These are phyloP conservation scores for Macrolepiota dolichaula DNA, from an alignment of 768 basidiomycete species.

Conservation along the genomic window DNA sequence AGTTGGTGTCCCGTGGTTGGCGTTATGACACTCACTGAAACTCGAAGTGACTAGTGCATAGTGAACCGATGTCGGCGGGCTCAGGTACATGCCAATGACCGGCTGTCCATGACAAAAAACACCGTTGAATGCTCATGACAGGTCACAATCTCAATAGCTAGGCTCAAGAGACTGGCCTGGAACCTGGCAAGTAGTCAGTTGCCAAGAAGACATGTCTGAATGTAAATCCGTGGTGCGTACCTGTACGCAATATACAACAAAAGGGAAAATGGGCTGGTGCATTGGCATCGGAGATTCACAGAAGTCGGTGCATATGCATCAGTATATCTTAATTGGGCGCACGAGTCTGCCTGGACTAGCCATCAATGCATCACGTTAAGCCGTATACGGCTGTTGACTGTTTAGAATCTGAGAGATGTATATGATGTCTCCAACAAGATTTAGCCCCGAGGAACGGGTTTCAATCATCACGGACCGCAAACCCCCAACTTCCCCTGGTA, in stretches of 20 bases:
- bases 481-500: not conserved
- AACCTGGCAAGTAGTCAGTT: not conserved
- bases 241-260: not conserved
- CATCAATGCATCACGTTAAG: not conserved
- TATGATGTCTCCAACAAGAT: slow-evolving; percentile 9
- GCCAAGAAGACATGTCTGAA: not conserved
- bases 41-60: not conserved
- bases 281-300: slow-evolving; percentile 4
- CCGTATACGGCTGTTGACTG: not conserved
- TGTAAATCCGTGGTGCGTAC: not conserved
- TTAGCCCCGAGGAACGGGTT: not conserved
- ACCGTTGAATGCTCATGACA: not conserved
- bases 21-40: not conserved
- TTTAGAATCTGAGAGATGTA: slow-evolving; percentile 4
- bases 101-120: too few species aligned
- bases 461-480: not conserved
- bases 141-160: not conserved
- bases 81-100: too few species aligned
- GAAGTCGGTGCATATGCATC: not conserved
- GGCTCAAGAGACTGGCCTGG: not conserved
- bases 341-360: not conserved
- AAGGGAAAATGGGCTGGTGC: not conserved
- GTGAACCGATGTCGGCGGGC: not conserved
- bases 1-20: not conserved
- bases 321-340: not conserved